Percentiles rank a stretch among this genome's conserved stretches.
These are phyloP conservation scores for Aphanomyces stellatus DNA, from an alignment of 352 stramenopile species.

Conservation along the genomic window DNA sequence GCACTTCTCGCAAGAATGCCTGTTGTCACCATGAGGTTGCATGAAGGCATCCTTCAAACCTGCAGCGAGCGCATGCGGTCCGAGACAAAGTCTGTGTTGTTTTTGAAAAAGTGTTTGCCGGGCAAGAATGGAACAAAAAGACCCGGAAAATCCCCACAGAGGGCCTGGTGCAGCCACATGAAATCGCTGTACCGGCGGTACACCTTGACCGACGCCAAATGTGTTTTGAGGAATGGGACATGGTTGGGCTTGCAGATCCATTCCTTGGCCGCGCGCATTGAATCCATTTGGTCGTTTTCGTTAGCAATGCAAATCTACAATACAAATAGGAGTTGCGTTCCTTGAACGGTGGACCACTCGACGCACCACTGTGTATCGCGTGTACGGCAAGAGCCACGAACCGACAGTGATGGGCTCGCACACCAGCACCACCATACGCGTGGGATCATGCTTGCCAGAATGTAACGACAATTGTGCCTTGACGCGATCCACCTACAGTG, in stretches of 20 bases:
- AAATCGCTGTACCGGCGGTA: conserved; percentile 84
- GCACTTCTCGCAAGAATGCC: conserved; percentile 65
- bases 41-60: background rate
- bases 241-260: conserved; percentile 45
- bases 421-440: conserved; percentile 72
- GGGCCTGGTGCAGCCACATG: conserved; percentile 65
- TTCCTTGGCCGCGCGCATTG: conserved; percentile 61
- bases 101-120: conserved; percentile 78
- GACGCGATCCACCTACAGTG: conserved; percentile 44
- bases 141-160: conserved; percentile 59
- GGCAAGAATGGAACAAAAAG: conserved; percentile 65
- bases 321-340: background rate
- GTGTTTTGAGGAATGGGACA: background rate
- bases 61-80: conserved; percentile 75
- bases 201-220: conserved; percentile 57
- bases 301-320: conserved; percentile 21
- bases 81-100: conserved; percentile 77
- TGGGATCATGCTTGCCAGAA: conserved; percentile 59
- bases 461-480: conserved; percentile 69
- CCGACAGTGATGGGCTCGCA: conserved; percentile 71
- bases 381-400: conserved; percentile 78
- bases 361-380: conserved; percentile 64
- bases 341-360: too few relatives aligned
- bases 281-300: conserved; percentile 33
- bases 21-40: background rate